Evolutionary conservation across 192 early-diverging fungal species (phyloP).

Genomic region (Coemansia sp.): DNA sequence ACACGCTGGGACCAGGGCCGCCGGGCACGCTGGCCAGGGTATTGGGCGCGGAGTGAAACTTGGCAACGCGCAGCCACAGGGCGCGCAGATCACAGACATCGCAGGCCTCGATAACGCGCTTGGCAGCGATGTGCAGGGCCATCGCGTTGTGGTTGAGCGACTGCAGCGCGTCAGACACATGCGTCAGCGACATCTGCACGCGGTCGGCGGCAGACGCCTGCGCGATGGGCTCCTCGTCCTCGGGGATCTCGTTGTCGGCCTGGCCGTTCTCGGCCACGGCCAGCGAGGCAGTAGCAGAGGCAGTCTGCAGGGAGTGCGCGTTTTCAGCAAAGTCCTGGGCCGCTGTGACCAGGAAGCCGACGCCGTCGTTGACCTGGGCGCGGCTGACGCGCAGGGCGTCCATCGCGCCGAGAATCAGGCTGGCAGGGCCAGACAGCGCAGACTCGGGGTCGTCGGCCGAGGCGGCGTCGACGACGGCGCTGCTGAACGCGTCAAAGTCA

Average conservation of each 20-base stretch:
- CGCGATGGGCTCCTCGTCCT: constrained; percentile 8
- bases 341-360: constrained; percentile 45
- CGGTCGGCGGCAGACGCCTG: constrained; percentile 15
- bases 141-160: constrained; percentile 50
- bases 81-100: constrained; percentile 51
- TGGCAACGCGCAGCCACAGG: constrained; percentile 49
- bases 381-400: constrained; percentile 32
- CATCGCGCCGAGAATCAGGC: constrained; percentile 25
- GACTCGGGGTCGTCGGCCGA: constrained; percentile 26
- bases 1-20: constrained; percentile 21
- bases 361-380: constrained; percentile 35
- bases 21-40: constrained; percentile 42
- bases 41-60: constrained; percentile 31
- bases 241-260: constrained; percentile 34
- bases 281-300: constrained; percentile 7
- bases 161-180: constrained; percentile 36
- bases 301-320: constrained; percentile 10
- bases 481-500: constrained; percentile 47
- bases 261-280: constrained; percentile 21
- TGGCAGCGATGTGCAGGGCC: constrained; percentile 49
- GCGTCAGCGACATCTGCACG: constrained; percentile 21
- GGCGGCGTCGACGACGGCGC: constrained; percentile 30
- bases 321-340: constrained; percentile 50
- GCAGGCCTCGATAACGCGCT: constrained; percentile 52
- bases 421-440: constrained; percentile 29